Percentiles rank a stretch among this genome's conserved stretches.
These are phyloP conservation scores for Helianthus annuus DNA, from an alignment of 129 eudicot genomes.

Conservation along the genomic window DNA sequence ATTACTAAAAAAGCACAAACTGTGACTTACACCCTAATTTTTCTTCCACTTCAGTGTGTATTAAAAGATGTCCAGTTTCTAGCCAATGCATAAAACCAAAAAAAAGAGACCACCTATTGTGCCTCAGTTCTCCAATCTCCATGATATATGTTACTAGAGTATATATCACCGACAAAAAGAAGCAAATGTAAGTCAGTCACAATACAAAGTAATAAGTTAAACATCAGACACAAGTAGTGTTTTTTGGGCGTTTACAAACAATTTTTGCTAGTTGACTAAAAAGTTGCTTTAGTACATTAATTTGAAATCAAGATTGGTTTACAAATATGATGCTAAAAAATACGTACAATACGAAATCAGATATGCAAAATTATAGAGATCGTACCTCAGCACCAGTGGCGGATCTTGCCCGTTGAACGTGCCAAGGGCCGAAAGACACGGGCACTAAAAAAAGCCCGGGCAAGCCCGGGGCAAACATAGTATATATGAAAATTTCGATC, in stretches of 20 bases:
- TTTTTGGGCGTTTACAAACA: conserved; percentile 73
- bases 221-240: conserved; percentile 17
- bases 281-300: conserved; percentile 53
- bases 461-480: too few relatives aligned
- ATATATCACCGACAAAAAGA: conserved; percentile 10
- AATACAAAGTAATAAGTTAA: not conserved
- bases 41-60: conserved; percentile 74
- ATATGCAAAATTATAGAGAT: too few relatives aligned
- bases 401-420: too few relatives aligned
- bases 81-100: conserved; percentile 86
- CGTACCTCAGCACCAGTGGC: too few relatives aligned
- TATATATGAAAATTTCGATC: too few relatives aligned
- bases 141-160: conserved; percentile 56
- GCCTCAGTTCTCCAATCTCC: conserved; percentile 95
- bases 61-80: conserved; percentile 77
- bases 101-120: conserved; percentile 71
- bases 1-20: not conserved
- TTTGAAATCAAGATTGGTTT: too few relatives aligned
- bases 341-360: too few relatives aligned
- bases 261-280: conserved; percentile 65
- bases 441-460: too few relatives aligned
- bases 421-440: too few relatives aligned
- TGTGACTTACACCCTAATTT: conserved; percentile 67
- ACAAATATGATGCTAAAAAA: too few relatives aligned
- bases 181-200: not conserved